A percentile compares a stretch with the other conserved stretches of the same genome.
phyloP scores from a whole-genome alignment of 371 early-diverging fungal species.

The Rhizopus microsporus region DNA sequence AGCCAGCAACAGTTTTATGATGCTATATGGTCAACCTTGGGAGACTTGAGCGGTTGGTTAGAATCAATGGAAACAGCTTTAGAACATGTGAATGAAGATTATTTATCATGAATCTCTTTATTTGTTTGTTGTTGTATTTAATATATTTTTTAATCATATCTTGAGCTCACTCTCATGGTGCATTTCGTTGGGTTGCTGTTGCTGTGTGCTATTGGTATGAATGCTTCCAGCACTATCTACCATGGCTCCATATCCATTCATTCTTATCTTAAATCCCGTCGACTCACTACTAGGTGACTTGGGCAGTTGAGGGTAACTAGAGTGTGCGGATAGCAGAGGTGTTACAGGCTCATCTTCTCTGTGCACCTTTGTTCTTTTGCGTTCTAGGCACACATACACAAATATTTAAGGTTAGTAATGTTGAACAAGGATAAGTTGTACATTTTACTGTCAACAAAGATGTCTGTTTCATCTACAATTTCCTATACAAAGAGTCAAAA shows the following conservation, averaged over 20 bases:
- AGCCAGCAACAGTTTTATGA: constrained; percentile 30
- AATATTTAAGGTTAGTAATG: neutral
- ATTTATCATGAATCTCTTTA: constrained; percentile 1
- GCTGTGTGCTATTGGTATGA: neutral
- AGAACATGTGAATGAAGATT: constrained; percentile 5
- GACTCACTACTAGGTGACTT: constrained; percentile 2
- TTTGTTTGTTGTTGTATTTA: neutral
- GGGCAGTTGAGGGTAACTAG: neutral
- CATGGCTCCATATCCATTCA: constrained; percentile 22
- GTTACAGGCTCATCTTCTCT: neutral
- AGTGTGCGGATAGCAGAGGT: neutral
- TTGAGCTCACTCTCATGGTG: neutral
- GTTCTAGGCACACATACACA: no score
- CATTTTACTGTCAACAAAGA: constrained; percentile 75
- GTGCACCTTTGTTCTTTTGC: constrained; percentile 11
- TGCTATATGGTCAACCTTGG: constrained; percentile 28
- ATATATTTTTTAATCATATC: constrained; percentile 1
- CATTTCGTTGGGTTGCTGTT: neutral
- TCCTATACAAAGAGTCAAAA: no score
- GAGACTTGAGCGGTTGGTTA: constrained; percentile 36
- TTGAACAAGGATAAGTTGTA: neutral
- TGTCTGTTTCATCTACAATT: constrained; percentile 94
- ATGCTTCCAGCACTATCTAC: constrained; percentile 8
- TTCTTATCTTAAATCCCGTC: constrained; percentile 16
- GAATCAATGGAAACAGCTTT: constrained; percentile 26